Evolutionary conservation across 1,284 basidiomycete species (phyloP).

Genomic region (Filobasidium uniguttulatum): DNA sequence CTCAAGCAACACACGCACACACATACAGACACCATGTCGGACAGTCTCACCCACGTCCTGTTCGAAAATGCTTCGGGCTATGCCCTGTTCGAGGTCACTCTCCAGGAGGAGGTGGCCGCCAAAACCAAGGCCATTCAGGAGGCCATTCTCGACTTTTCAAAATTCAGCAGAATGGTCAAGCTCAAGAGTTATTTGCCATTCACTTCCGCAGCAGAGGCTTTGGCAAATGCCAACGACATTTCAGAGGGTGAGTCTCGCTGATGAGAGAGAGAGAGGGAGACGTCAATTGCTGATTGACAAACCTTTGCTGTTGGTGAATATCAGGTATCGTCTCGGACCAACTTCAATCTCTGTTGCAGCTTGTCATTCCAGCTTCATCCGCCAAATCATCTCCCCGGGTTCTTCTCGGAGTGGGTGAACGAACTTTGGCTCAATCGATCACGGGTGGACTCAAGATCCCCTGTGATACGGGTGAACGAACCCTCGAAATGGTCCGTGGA

Average conservation of each 20-base stretch:
- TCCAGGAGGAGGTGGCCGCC: conserved; percentile 79
- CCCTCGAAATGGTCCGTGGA: conserved; percentile 82
- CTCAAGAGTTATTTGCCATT: conserved; percentile 88
- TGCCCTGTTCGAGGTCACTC: conserved; percentile 80
- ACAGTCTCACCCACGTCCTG: conserved; percentile 61
- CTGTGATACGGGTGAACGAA: conserved; percentile 76
- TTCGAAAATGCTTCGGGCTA: conserved; percentile 94
- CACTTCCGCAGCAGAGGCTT: conserved; percentile 84
- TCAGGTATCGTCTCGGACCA: conserved; percentile 16
- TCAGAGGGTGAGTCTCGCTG: conserved; percentile 64
- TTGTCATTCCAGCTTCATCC: conserved; percentile 12
- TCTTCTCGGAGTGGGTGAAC: conserved; percentile 71
- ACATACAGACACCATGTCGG: conserved; percentile 26
- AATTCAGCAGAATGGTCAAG: conserved; percentile 89
- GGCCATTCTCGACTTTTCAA: conserved; percentile 70
- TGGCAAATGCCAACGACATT: conserved; percentile 93
- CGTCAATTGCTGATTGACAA: background rate
- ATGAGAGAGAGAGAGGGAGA: background rate
- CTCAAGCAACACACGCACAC: too few relatives aligned
- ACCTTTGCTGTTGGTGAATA: background rate
- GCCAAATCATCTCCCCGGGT: conserved; percentile 44
- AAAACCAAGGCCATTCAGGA: conserved; percentile 71
- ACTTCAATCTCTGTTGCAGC: conserved; percentile 12
- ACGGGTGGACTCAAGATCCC: conserved; percentile 61
- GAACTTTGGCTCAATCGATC: conserved; percentile 65